Evolutionary conservation across 148 eudicot genomes (phyloP).

Genomic region (Fagopyrum homotropicum): DNA sequence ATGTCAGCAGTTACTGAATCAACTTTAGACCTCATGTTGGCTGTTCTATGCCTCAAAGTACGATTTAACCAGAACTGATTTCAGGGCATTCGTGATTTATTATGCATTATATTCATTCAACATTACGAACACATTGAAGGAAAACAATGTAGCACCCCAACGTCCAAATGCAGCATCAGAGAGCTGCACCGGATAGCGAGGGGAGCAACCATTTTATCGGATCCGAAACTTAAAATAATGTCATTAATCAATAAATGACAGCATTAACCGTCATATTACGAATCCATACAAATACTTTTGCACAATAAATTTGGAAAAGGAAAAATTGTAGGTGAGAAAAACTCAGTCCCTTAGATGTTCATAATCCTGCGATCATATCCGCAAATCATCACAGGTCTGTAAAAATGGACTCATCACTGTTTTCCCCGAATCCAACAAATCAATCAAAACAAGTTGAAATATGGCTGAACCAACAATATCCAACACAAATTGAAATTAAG

Average conservation of each 20-base stretch:
- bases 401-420: slow-evolving; percentile 43
- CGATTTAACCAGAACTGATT: too few relatives aligned
- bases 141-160: slow-evolving; percentile 40
- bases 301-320: too few relatives aligned
- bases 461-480: slow-evolving; percentile 33
- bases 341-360: slow-evolving; percentile 86
- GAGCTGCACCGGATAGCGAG: slow-evolving; percentile 54
- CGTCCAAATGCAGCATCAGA: slow-evolving; percentile 44
- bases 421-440: not conserved
- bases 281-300: not conserved
- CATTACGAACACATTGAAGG: too few relatives aligned
- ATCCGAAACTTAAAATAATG: slow-evolving; percentile 15
- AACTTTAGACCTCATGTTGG: too few relatives aligned
- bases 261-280: not conserved
- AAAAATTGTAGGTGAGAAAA: not conserved
- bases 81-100: too few relatives aligned
- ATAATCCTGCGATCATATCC: slow-evolving; percentile 63
- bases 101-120: too few relatives aligned
- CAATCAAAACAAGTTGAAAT: slow-evolving; percentile 2
- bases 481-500: slow-evolving; percentile 6
- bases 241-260: not conserved
- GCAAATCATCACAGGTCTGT: slow-evolving; percentile 89
- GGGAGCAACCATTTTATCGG: slow-evolving; percentile 31
- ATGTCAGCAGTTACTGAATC: too few relatives aligned
- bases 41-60: too few relatives aligned